These are phyloP conservation scores for Boletus barrowsii DNA, from an alignment of 768 basidiomycete genomes.

Conservation along the genomic window DNA sequence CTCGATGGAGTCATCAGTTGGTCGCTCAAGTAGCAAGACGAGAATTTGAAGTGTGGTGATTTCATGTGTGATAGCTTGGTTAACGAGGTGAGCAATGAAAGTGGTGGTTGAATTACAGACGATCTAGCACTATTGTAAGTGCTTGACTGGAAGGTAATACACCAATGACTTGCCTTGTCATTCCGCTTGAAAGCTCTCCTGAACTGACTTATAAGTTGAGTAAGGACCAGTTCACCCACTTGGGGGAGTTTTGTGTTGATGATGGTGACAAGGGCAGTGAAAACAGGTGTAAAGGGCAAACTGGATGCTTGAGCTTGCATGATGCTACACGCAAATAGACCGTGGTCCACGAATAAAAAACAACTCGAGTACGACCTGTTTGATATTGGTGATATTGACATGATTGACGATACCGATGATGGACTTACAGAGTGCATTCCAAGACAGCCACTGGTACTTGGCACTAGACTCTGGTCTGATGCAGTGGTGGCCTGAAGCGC, in stretches of 20 bases:
- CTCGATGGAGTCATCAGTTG: constrained; percentile 97
- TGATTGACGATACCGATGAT: constrained; percentile 99
- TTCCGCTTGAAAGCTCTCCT: constrained; percentile 93
- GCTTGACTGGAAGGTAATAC: not conserved
- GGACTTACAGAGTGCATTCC: constrained; percentile 96
- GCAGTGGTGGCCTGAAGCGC: constrained; percentile 84
- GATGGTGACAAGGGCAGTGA: constrained; percentile 90
- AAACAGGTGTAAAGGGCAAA: constrained; percentile 96
- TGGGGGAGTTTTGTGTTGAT: constrained; percentile 97
- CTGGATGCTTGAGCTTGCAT: constrained; percentile 99
- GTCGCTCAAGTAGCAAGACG: constrained; percentile 89
- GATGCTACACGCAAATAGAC: constrained; percentile 87
- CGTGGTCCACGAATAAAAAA: constrained; percentile 91
- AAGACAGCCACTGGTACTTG: constrained; percentile 93
- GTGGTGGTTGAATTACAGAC: constrained; percentile 92
- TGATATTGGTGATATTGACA: constrained; percentile 96
- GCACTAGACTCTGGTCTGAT: constrained; percentile 75
- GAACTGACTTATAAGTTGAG: constrained; percentile 92
- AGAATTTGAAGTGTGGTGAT: constrained; percentile 94
- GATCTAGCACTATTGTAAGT: constrained; percentile 47
- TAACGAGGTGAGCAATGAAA: constrained; percentile 88
- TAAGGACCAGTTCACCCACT: constrained; percentile 89
- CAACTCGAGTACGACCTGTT: constrained; percentile 84
- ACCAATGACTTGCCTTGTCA: constrained; percentile 73
- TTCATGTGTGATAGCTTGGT: constrained; percentile 91